Evolutionary conservation across 1,284 basidiomycete genomes (phyloP), one percentile per base, ranked within the genome.

Genomic region (Earliella scabrosa): DNA sequence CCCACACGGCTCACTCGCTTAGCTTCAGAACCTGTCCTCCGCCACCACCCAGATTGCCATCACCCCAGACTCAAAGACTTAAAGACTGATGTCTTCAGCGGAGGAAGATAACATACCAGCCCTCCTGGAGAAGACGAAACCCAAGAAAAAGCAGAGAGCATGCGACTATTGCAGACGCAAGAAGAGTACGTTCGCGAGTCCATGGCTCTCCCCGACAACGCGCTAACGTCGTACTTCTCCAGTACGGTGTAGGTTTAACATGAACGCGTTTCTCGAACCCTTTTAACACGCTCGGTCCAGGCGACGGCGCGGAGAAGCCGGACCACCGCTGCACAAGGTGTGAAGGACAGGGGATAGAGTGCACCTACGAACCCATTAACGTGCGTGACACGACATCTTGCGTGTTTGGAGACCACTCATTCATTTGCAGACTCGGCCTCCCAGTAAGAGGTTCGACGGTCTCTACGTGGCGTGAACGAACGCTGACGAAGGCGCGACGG

Each of bases 241-340:
- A 52, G 54, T 47, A 27, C 48, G 40, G n/a, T 64, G 64, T 66
- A 45, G 50, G 66, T 52, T 60, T 36, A 10, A 16, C 16, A 11
- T 36, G 5, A 7, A 36, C n/a, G 35, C 35, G 9, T 18, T n/a
- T n/a, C 7, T 31, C 7, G 13, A 31, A 13, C 13, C 29, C 29
- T 18, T 7, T 58, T 39, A 24, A 46, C 45, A 24, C 11, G 20
- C 6, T 2, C 23, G 8, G 14, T 44, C 9, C 20, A 71, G 70
- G 70, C 50, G 69, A 71, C 63, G 68, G 68, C n/a, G 64, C 61
- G 6, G 63, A 67, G 45, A 87, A 84, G 82, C 82, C 81, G 2
- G 80, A 80, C n/a, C 85, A 85, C 56, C 75, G 77, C 50, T 95
- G 93, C 68, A 87, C 91, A 0, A 92, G 92, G 68, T 95, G 93